Conservation (phyloP, 805 yeast genomes). For the Suhomyces xylopsoci region DNA sequence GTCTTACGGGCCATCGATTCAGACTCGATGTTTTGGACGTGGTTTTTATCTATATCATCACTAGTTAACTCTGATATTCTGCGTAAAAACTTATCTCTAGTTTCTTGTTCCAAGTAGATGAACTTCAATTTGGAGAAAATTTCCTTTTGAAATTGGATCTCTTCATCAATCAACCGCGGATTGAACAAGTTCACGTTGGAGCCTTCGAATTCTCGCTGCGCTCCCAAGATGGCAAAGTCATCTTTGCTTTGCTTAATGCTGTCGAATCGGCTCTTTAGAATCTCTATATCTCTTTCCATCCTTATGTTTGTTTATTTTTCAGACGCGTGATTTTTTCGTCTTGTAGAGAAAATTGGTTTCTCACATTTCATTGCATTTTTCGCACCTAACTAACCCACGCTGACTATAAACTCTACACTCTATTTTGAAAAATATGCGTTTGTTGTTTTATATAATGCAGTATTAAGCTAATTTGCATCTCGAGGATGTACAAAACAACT, state of each 20-base stretch:
- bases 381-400: background rate
- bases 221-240: constrained; percentile 4
- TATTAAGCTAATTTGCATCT: constrained; percentile 18
- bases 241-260: background rate
- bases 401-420: background rate
- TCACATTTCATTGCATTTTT: too few relatives aligned
- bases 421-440: background rate
- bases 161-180: constrained; percentile 23
- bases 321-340: background rate
- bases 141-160: constrained; percentile 34
- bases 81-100: constrained; percentile 64
- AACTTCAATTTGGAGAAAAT: constrained; percentile 56
- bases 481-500: constrained; percentile 61
- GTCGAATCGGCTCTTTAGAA: background rate
- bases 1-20: constrained; percentile 20
- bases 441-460: background rate
- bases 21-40: constrained; percentile 18
- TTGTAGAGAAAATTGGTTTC: too few relatives aligned
- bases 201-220: constrained; percentile 10
- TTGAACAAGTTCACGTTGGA: constrained; percentile 8
- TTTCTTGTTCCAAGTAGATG: constrained; percentile 67
- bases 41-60: constrained; percentile 16
- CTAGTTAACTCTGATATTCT: constrained; percentile 38
- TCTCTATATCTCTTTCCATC: background rate
- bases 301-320: background rate